Base-by-base conservation (phyloP, 805 yeast species). In the Suhomyces pyralidae region DNA sequence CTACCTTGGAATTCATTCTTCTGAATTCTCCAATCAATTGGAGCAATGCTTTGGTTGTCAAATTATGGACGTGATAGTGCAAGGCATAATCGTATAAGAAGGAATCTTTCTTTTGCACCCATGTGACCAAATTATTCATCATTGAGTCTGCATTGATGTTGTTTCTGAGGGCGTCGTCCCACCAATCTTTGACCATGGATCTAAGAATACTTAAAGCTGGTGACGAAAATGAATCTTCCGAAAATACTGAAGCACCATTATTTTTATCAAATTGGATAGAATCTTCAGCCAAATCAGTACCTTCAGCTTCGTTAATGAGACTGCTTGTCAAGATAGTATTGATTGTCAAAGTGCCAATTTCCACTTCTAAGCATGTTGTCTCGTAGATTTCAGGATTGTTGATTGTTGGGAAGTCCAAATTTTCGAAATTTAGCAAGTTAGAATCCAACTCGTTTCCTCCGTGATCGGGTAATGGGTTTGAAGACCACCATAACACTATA, bases 401-500 rank as follows among this genome's bases (percentile, higher is more conserved):
- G 54, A 90, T 81, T 1, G 78, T 77, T 12, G 96, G 92, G 58
- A 90, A 85, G 34, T 82, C 83, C 44, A 85, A 71, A 34, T 69
- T 72, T 50, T 84, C 86, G 53, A 83, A 87, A 52, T 83, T 83
- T 7, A 38, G 42, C 17, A 42, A 22, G 20, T 75, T 71, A 20
- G 74, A 57, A 61, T 88, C 94, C 59, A 79, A 81, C 65, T 90
- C 92, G 43, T 73, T 63, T 0, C 96, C 97, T 28, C 97, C 97
- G 61, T 82, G 85, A 62, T 90, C 97, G 0, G 97, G 93, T 45
- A 80, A 68, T 0, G 93, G 88, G 17, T 78, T 77, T 3, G 85
- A 81, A 0, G 96, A 88, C 98, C 99, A 94, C 98, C 99, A 94
- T 28, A 96, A 71, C 5, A 93, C 86, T 40, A 88, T 81, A 54